Evolutionary conservation across 1,139 yeast species (phyloP), one percentile per base, ranked within the genome.

Genomic region (Saccharomyces hybrid): DNA sequence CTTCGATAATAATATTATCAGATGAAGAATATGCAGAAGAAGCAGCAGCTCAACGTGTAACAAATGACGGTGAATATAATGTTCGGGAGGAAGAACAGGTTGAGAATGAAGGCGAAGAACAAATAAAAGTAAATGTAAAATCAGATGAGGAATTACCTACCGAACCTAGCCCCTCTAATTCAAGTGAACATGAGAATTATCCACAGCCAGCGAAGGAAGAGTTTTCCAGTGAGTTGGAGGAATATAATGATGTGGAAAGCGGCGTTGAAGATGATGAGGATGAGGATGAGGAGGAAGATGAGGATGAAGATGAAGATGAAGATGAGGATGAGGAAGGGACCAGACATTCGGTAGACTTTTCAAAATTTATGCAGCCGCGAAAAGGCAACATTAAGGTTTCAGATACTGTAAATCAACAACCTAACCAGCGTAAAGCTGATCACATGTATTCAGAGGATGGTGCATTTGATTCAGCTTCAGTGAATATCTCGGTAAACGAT

Each of bases 241-340:
- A 42, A 32, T 26, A n/a, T 24, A 48, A 29, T 38, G 48, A 48
- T 12, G 52, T n/a, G 12, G 46, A 49, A n/a, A 51, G 52, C 11
- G 52, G 48, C n/a, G 54, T 48, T 9, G 52, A 42, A 12, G 32
- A 51, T 6, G 57, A 55, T 16, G 52, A 42, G 6, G 51, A 52
- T 29, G 51, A 52, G 12, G 46, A 32, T 47, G 14, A 42, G 27
- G 47, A 9, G 14, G 12, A 32, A 7, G 34, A 31, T 11, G 34
- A 47, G 11, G 52, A 53, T n/a, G 55, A 50, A 11, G 56, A 52
- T 14, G 52, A 42, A 4, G 49, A 51, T 9, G 58, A 55, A n/a
- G 52, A 42, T 12, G 51, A 52, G 31, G 52, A 52, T 14, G 47
- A 34, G 12, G 32, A 49, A 16, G 48, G 29, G 32, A 12, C 31